Conservation (phyloP, 192 early-diverging fungal genomes). For the Chytriomyces sp. region DNA sequence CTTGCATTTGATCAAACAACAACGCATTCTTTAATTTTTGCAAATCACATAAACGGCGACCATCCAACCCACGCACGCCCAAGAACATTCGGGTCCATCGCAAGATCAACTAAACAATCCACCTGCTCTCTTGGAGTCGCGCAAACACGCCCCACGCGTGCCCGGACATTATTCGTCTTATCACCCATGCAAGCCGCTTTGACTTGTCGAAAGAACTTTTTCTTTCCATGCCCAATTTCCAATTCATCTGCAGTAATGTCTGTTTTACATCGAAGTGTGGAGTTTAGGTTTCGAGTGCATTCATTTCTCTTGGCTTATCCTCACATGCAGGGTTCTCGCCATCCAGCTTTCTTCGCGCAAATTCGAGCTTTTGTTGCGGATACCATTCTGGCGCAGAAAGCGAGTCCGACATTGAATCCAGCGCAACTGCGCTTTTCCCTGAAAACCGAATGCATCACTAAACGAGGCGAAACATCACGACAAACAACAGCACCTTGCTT, state of each 20-base stretch:
- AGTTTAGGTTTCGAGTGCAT: neutral
- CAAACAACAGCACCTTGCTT: conserved; percentile 46
- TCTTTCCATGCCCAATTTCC: conserved; percentile 63
- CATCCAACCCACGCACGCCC: conserved; percentile 74
- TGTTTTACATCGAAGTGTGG: conserved; percentile 22
- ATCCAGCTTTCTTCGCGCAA: conserved; percentile 70
- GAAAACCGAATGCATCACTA: neutral
- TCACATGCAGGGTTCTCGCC: conserved; percentile 73
- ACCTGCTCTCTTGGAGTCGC: conserved; percentile 67
- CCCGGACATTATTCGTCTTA: conserved; percentile 49
- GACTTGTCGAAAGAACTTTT: conserved; percentile 55
- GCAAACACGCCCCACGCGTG: conserved; percentile 51
- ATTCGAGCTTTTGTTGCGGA: conserved; percentile 74
- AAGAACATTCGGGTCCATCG: conserved; percentile 72
- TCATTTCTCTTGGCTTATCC: neutral
- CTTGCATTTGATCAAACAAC: no score
- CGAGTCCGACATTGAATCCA: conserved; percentile 25
- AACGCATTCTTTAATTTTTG: neutral
- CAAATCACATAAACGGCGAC: conserved; percentile 60
- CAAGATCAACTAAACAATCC: conserved; percentile 74
- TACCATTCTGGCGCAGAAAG: conserved; percentile 69
- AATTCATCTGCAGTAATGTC: conserved; percentile 64
- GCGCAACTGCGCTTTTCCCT: conserved; percentile 15
- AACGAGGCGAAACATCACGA: neutral
- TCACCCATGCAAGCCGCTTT: conserved; percentile 60